Evolutionary conservation across 208 protist species (phyloP).

Genomic region (Wallacemonas collosoma): DNA sequence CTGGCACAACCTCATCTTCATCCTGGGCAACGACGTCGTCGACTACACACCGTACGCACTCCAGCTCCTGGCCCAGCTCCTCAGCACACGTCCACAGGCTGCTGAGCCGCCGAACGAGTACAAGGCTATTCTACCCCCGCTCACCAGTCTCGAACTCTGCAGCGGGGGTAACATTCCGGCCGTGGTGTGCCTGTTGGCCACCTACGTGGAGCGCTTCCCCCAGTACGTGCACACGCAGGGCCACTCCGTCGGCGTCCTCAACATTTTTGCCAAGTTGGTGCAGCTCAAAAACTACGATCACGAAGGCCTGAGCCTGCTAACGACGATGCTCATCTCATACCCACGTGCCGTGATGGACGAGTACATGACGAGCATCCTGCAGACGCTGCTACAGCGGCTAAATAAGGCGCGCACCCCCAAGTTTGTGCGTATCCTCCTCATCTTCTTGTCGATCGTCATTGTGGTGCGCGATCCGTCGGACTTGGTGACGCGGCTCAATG

Average conservation of each 20-base stretch:
- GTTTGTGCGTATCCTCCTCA: slow-evolving; percentile 87
- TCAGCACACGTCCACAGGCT: slow-evolving; percentile 71
- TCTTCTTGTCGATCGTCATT: slow-evolving; percentile 87
- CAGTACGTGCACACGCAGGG: slow-evolving; percentile 60
- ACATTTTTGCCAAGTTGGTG: slow-evolving; percentile 69
- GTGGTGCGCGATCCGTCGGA: slow-evolving; percentile 59
- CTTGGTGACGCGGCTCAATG: slow-evolving; percentile 63
- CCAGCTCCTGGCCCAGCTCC: slow-evolving; percentile 95
- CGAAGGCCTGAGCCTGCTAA: slow-evolving; percentile 89
- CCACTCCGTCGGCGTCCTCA: slow-evolving; percentile 63
- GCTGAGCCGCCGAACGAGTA: slow-evolving; percentile 57
- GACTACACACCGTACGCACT: slow-evolving; percentile 98
- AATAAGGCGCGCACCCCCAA: slow-evolving; percentile 78
- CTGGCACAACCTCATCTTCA: slow-evolving; percentile 83
- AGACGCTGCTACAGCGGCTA: slow-evolving; percentile 77
- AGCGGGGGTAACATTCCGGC: slow-evolving; percentile 81
- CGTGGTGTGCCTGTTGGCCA: slow-evolving; percentile 69
- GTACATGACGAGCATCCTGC: slow-evolving; percentile 62
- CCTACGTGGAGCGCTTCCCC: slow-evolving; percentile 78
- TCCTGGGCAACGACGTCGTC: slow-evolving; percentile 90
- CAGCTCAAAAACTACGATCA: slow-evolving; percentile 89
- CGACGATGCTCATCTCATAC: slow-evolving; percentile 74
- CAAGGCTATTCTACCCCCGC: slow-evolving; percentile 54
- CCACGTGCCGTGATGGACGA: slow-evolving; percentile 58
- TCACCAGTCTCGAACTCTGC: slow-evolving; percentile 70